These are phyloP conservation scores for Hanseniaspora singularis DNA, from an alignment of 805 yeast genomes.

Conservation along the genomic window DNA sequence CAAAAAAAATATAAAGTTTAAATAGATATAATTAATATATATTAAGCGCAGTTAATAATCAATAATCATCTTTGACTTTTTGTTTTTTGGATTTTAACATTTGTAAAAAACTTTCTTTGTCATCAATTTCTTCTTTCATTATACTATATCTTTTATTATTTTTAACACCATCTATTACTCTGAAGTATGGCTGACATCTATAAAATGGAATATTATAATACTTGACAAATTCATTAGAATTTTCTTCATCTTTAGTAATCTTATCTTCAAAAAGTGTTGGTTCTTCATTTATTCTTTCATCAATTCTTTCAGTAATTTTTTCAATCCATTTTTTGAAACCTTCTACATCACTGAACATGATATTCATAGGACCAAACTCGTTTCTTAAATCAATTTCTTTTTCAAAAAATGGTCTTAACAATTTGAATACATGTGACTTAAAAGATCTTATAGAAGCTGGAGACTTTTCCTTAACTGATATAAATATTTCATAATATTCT, in stretches of 20 bases:
- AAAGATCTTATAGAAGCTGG: conserved; percentile 69
- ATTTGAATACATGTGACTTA: conserved; percentile 86
- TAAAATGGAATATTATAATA: conserved; percentile 81
- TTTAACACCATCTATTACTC: conserved; percentile 71
- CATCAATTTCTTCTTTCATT: conserved; percentile 20
- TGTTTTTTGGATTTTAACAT: conserved; percentile 12
- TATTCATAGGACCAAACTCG: conserved; percentile 39
- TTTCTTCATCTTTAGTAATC: conserved; percentile 5
- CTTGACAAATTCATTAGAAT: conserved; percentile 4
- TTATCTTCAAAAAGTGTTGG: conserved; percentile 38
- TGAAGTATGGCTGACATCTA: conserved; percentile 92
- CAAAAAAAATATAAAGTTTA: background rate
- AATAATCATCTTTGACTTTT: conserved; percentile 12
- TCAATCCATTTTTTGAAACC: conserved; percentile 45
- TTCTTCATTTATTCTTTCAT: conserved; percentile 41
- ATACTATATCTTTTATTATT: conserved; percentile 34
- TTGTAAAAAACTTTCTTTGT: conserved; percentile 15
- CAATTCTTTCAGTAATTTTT: conserved; percentile 57
- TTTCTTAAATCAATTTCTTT: conserved; percentile 69
- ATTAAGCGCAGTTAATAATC: background rate
- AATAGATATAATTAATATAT: background rate
- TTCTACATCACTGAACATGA: conserved; percentile 25
- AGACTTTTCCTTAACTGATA: conserved; percentile 28
- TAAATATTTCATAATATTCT: conserved; percentile 80
- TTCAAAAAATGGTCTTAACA: conserved; percentile 68